Base-by-base conservation (phyloP, 2,329 filamentous ascomycete species). In the Talaromyces amestolkiae region DNA sequence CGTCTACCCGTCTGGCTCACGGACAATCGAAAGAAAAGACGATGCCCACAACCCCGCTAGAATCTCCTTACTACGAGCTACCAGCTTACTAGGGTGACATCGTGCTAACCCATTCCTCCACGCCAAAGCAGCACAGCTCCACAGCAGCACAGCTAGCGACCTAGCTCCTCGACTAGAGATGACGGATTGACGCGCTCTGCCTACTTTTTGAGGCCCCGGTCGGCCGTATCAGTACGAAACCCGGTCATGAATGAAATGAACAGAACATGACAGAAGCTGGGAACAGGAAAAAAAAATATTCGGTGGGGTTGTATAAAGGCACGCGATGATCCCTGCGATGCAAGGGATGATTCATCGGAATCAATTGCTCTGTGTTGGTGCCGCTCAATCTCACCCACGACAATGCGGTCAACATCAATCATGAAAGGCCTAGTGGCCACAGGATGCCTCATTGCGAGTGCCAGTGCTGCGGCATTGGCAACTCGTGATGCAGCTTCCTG, bases 401-500 rank as follows among this genome's bases (percentile, higher is more conserved):
- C 61, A 63, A 63, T 63, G 61, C 27, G 51, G 43, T 63, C 51
- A 11, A 45, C 22, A 27, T 58, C 61, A 22, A 27, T 63, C 39
- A 58, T 58, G 61, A 63, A 63, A 58, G 31, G 60, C 24, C 33
- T 66, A 22, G 56, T 60, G 24, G 61, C 61, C 22, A 43, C 61
- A 45, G 65, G 45, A 17, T 61, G 22, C 47, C 61, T 66, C 61
- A 54, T 66, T n/a, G 37, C 61, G 37, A 58, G 47, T 27, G 65
- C 65, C 17, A 58, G 58, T 61, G 65, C 65, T 33, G 65, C 65
- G 8, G 47, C 65, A 53, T 27, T 64, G 61, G 47, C 56, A 35
- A 58, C 13, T 54, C 64, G 69, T 2, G 61, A 69, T 3, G 59
- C 65, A 22, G 24, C 47, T 39, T 53, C 65, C 17, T 80, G 78